Conservation (phyloP, 208 protist genomes). For the Leishmania guyanensis region DNA sequence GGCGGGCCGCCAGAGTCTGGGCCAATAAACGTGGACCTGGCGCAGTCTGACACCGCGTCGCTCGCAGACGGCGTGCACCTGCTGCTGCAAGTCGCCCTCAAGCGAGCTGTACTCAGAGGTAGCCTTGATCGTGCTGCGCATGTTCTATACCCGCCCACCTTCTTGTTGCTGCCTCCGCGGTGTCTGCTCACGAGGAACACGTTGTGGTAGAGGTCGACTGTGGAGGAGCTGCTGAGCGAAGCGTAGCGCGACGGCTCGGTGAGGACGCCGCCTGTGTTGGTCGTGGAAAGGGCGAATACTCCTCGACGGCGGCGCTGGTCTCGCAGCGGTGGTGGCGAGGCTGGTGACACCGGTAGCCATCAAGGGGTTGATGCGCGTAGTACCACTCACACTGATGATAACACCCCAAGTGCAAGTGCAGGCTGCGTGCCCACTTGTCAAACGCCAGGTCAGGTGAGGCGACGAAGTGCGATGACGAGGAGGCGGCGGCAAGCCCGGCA, state of each 20-base stretch:
- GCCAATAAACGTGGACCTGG: not conserved
- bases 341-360: slow-evolving; percentile 2
- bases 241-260: slow-evolving; percentile 9
- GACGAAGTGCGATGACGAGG: not conserved
- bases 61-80: too few relatives aligned
- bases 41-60: too few relatives aligned
- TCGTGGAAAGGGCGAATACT: not conserved
- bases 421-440: slow-evolving; percentile 6
- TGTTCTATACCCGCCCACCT: not conserved
- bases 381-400: slow-evolving; percentile 37
- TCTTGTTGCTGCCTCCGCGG: not conserved
- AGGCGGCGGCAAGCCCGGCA: not conserved
- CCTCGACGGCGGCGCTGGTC: not conserved
- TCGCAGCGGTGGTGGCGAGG: not conserved
- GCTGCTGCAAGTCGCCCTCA: too few relatives aligned
- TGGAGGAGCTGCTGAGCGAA: slow-evolving; percentile 19
- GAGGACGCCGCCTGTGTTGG: too few relatives aligned
- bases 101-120: not conserved
- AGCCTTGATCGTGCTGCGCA: not conserved
- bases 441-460: slow-evolving; percentile 4
- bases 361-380: slow-evolving; percentile 30
- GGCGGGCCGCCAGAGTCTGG: not conserved
- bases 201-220: not conserved
- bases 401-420: slow-evolving; percentile 30
- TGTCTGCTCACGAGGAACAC: not conserved